Evolutionary conservation across 768 basidiomycete genomes (phyloP).

Genomic region (Harrya chromipes): DNA sequence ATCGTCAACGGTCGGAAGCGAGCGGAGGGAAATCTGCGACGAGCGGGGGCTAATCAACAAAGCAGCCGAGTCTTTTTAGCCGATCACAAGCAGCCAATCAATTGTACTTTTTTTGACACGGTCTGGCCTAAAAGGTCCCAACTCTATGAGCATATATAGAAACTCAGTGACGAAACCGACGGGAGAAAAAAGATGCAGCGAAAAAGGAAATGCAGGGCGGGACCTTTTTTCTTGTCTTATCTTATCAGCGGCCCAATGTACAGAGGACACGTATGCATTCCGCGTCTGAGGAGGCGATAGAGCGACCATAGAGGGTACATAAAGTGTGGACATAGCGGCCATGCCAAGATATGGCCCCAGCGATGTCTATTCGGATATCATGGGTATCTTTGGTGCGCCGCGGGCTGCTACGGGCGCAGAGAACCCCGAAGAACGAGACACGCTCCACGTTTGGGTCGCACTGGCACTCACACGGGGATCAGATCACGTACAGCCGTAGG

Average conservation of each 20-base stretch:
- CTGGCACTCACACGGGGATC: conserved; percentile 11
- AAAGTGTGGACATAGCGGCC: conserved; percentile 13
- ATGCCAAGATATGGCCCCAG: conserved; percentile 8
- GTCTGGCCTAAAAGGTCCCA: conserved; percentile 1
- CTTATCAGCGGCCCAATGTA: conserved; percentile 27
- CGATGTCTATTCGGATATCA: conserved; percentile 2
- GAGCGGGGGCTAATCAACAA: not conserved
- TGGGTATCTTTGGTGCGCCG: conserved; percentile 8
- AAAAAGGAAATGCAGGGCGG: conserved; percentile 16
- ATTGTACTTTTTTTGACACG: not conserved
- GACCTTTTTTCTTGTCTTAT: conserved; percentile 23
- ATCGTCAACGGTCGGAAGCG: conserved; percentile 26
- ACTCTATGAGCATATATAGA: not conserved
- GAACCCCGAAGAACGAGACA: conserved; percentile 19
- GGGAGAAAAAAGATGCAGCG: conserved; percentile 7
- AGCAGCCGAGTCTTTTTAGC: conserved; percentile 1
- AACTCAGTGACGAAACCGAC: conserved; percentile 14
- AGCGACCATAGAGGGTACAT: conserved; percentile 7
- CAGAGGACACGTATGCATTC: conserved; percentile 22
- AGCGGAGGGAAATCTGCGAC: conserved; percentile 11
- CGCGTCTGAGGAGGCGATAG: conserved; percentile 16
- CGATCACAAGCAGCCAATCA: conserved; percentile 13
- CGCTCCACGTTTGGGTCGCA: conserved; percentile 15
- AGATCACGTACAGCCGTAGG: conserved; percentile 23
- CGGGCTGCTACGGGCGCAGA: conserved; percentile 21